A percentile compares a stretch with the other conserved stretches of the same genome.
Conservation (phyloP, 768 basidiomycete genomes). For the Tylopilus rubrobrunneus region DNA sequence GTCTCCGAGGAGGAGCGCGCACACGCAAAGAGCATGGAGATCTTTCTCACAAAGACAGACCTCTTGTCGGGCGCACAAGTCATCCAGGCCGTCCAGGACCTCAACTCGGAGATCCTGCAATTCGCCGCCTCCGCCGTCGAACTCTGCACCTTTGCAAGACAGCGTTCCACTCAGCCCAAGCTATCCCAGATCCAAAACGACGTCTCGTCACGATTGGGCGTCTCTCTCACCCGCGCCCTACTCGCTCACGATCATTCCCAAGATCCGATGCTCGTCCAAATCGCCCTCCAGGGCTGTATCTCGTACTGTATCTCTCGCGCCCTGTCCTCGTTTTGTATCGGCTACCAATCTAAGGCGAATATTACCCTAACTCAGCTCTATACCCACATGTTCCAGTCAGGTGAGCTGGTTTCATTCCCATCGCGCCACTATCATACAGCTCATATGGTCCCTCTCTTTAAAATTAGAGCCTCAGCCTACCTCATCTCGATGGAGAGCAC, state of each 20-base stretch:
- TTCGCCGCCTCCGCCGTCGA: slow-evolving; percentile 75
- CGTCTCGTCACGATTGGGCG: slow-evolving; percentile 60
- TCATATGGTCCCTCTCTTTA: slow-evolving; percentile 10
- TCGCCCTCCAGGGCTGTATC: slow-evolving; percentile 70
- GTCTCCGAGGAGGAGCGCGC: slow-evolving; percentile 53
- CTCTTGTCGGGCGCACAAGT: slow-evolving; percentile 74
- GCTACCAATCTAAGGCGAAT: slow-evolving; percentile 68
- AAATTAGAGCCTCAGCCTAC: slow-evolving; percentile 68
- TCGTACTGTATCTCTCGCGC: slow-evolving; percentile 64
- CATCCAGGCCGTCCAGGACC: slow-evolving; percentile 73
- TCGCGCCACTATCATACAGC: slow-evolving; percentile 1
- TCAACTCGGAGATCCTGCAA: slow-evolving; percentile 79
- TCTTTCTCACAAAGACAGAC: slow-evolving; percentile 72
- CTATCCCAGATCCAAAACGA: slow-evolving; percentile 54
- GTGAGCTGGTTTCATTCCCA: slow-evolving; percentile 31
- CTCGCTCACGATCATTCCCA: slow-evolving; percentile 64
- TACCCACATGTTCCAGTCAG: slow-evolving; percentile 50
- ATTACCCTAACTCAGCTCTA: slow-evolving; percentile 60
- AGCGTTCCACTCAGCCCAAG: slow-evolving; percentile 37
- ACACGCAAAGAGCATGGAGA: slow-evolving; percentile 54
- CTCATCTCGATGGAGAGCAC: slow-evolving; percentile 71
- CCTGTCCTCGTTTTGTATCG: slow-evolving; percentile 68
- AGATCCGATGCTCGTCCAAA: slow-evolving; percentile 72
- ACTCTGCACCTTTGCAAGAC: slow-evolving; percentile 50
- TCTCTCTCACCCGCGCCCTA: slow-evolving; percentile 56